Evolutionary conservation across 1,139 yeast genomes (phyloP), one percentile per base, ranked within the genome.

Genomic region (Zygosaccharomyces sapae): DNA sequence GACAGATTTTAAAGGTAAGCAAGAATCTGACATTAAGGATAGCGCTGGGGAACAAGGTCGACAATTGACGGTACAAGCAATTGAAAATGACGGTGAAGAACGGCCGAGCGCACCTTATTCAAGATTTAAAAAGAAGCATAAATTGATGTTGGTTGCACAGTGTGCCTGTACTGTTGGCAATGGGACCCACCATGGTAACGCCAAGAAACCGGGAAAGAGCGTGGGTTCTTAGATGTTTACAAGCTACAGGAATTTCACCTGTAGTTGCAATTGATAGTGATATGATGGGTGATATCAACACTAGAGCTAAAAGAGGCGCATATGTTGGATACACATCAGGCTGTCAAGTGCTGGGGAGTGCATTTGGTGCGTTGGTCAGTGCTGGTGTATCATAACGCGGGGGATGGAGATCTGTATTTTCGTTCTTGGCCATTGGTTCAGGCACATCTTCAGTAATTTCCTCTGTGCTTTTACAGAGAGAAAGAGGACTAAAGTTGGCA

Each of bases 381-480:
- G 86, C 90, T 5, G 79, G 75, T 0, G 65, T 86, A 34, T 78
- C 83, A 3, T 70, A 77, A 2, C 65, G 74, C 5, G 77, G 82
- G 70, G 75, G 78, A 13, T 86, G 95, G 95, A 73, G 88, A 51
- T 83, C 88, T 0, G 80, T 86, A 27, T 87, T 87, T 58, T 82
- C 87, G 79, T 83, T 86, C 53, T 67, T 85, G 45, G 79, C 83
- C 2, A 80, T 84, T 16, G 77, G 82, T 6, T 74, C 82, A 37
- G 80, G 81, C 1, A 34, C 71, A 0, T 71, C 71, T 2, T 63
- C 75, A 5, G 8, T 46, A 0, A 45, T 55, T 19, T 61, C 55
- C 5, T 55, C 54, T 36, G 34, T 79, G 1, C 45, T 75, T 0
- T 60, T 86, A 8, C 95, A 0, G 95, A 87, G 58, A 86, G 95